phyloP scores from a whole-genome alignment of 192 early-diverging fungal species.

The Linnemannia exigua region DNA sequence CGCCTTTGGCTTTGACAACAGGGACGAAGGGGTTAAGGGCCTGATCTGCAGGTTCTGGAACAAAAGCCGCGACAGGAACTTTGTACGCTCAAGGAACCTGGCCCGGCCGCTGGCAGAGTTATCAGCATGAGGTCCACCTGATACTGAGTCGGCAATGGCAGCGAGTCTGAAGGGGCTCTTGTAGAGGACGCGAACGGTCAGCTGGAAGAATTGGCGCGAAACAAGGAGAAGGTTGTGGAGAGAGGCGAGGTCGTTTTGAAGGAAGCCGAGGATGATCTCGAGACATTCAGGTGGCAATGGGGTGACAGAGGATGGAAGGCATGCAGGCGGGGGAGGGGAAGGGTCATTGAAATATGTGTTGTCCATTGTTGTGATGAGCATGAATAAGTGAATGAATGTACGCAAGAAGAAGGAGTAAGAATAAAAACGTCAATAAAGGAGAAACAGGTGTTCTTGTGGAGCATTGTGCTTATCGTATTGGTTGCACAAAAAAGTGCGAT shows the following conservation, averaged over 20 bases:
- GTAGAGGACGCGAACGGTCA: slow-evolving; percentile 43
- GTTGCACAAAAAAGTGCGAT: neutral
- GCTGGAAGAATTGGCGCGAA: slow-evolving; percentile 40
- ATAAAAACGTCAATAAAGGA: neutral
- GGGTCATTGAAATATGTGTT: neutral
- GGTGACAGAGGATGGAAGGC: neutral
- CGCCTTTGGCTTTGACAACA: neutral
- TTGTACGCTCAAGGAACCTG: slow-evolving; percentile 16
- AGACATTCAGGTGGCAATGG: slow-evolving; percentile 40
- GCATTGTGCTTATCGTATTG: neutral
- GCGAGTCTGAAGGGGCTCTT: slow-evolving; percentile 44
- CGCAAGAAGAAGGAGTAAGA: neutral
- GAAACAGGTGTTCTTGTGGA: too few species aligned
- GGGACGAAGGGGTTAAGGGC: neutral
- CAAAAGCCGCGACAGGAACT: slow-evolving; percentile 23
- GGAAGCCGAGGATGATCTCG: slow-evolving; percentile 31
- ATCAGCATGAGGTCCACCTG: neutral
- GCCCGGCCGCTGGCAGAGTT: neutral
- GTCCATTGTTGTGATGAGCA: neutral
- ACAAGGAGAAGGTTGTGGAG: slow-evolving; percentile 30
- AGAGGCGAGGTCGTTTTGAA: slow-evolving; percentile 35
- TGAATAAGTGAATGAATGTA: neutral
- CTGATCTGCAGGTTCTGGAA: slow-evolving; percentile 29
- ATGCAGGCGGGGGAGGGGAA: neutral
- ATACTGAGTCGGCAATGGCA: neutral